phyloP scores from a whole-genome alignment of 2,329 filamentous ascomycete genomes.

The Apiospora koreana region DNA sequence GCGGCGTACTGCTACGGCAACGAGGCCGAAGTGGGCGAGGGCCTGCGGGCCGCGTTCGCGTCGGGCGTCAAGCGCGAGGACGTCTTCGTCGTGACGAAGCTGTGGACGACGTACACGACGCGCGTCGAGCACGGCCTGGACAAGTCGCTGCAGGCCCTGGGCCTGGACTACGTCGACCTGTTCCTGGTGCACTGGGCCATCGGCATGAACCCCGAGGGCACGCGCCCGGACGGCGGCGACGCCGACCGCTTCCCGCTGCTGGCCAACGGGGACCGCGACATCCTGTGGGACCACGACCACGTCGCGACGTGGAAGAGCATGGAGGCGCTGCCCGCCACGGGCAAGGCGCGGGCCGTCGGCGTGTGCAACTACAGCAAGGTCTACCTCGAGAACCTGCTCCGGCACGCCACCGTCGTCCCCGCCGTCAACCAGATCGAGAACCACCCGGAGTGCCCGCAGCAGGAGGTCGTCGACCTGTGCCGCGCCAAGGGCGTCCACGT shows the following conservation, averaged over 20 bases:
- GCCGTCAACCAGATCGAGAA: slow-evolving; percentile 76
- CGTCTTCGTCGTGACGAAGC: slow-evolving; percentile 82
- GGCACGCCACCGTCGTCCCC: slow-evolving; percentile 54
- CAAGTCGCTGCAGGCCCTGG: slow-evolving; percentile 71
- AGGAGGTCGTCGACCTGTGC: slow-evolving; percentile 71
- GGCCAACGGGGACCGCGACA: slow-evolving; percentile 72
- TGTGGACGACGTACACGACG: slow-evolving; percentile 79
- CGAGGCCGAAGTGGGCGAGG: slow-evolving; percentile 80
- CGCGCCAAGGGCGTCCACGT: slow-evolving; percentile 68
- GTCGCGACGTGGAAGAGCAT: slow-evolving; percentile 77
- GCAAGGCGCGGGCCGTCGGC: slow-evolving; percentile 56
- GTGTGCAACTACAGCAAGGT: slow-evolving; percentile 60
- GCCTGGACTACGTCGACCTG: slow-evolving; percentile 80
- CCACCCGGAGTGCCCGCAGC: slow-evolving; percentile 70
- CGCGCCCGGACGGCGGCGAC: slow-evolving; percentile 50
- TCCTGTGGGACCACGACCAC: slow-evolving; percentile 69
- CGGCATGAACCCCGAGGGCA: slow-evolving; percentile 75
- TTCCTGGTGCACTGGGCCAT: slow-evolving; percentile 84
- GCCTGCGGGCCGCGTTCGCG: slow-evolving; percentile 71
- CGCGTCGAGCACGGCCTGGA: slow-evolving; percentile 70
- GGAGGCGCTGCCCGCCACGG: slow-evolving; percentile 64
- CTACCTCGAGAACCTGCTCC: slow-evolving; percentile 57
- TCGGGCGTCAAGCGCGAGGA: slow-evolving; percentile 75
- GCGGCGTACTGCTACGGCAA: slow-evolving; percentile 78
- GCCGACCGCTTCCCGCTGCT: slow-evolving; percentile 75